Evolutionary conservation across 495 filamentous ascomycete species (phyloP), one percentile per base, ranked within the genome.

Genomic region (Cercophora samala): DNA sequence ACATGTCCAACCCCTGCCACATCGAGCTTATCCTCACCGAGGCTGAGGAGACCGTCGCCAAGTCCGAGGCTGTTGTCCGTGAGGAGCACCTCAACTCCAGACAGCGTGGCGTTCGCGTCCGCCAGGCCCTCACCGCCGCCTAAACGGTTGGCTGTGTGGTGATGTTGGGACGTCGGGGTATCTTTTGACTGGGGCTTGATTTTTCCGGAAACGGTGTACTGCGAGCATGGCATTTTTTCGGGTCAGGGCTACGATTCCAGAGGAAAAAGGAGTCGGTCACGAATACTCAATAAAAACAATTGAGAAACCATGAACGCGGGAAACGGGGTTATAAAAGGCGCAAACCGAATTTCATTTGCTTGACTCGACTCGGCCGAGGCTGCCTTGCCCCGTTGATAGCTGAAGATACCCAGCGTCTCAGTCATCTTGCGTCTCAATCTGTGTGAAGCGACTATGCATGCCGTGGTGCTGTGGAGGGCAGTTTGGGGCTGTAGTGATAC

Each of bases 1-100:
- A 97, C 87, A 97, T 98, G 96, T 97, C 92, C 65, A 96, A 97
- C 87, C 95, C 95, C 69, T 99, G 93, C 89, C 95, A 99, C 87
- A 95, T 99, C 83, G 95, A 99, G 85, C 84, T 98, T 67, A 98
- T 99, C 89, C 88, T 99, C 72, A 97, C 96, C 75, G 96, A 99
- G 86, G 91, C 86, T 64, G 88, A 93, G 75, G 95, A 99, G 86
- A 85, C 90, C 69, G 89, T 97, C 69, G 86, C 92, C 82, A 97
- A 97, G 86, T 87, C 85, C 52, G 85, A 88, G 70, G 78, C 84
- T 53, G 84, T 87, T 72, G 85, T 84, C 63, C 82, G 85, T 68
- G 85, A 90, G 70, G 73, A 79, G 58, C 88, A 87, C 74, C 83
- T 99, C 74, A 91, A 79, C 85, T 90, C 91, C 65, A 89, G 93